These are phyloP conservation scores for Hypholoma sublateritium DNA, from an alignment of 768 basidiomycete genomes.

Conservation along the genomic window DNA sequence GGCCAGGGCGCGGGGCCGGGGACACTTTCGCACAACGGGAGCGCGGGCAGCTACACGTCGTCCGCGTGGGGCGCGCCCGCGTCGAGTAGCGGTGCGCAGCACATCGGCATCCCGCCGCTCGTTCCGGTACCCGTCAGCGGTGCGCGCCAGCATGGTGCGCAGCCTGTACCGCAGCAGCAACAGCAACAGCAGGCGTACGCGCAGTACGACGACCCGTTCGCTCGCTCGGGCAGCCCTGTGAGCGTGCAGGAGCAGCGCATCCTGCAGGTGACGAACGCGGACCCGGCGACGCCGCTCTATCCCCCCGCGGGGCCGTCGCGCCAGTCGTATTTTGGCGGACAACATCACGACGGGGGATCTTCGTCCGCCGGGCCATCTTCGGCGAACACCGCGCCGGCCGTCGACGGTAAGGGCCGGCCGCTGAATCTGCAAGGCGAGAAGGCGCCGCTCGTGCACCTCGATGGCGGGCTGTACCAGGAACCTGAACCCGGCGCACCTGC, in stretches of 20 bases:
- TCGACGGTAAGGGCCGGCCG: constrained; percentile 32
- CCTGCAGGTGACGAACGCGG: constrained; percentile 42
- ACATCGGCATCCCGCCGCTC: neutral
- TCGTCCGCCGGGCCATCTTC: too few relatives aligned
- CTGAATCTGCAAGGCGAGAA: constrained; percentile 26
- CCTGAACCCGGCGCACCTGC: constrained; percentile 8
- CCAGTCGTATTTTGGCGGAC: neutral
- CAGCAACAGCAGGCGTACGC: constrained; percentile 14
- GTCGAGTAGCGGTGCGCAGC: neutral
- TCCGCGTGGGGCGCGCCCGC: neutral
- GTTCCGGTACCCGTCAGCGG: neutral
- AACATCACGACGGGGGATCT: too few relatives aligned
- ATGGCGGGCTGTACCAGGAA: constrained; percentile 35
- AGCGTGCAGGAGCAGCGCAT: constrained; percentile 37
- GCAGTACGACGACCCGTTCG: constrained; percentile 21
- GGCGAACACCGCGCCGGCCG: neutral
- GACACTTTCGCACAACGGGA: constrained; percentile 9
- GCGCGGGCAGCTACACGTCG: constrained; percentile 8
- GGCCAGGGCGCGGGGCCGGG: neutral
- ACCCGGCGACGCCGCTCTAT: constrained; percentile 25
- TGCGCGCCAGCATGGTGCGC: neutral
- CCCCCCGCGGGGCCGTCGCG: neutral
- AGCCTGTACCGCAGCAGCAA: constrained; percentile 8
- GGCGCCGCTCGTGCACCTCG: constrained; percentile 37
- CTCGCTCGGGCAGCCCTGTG: constrained; percentile 41